A percentile compares a stretch with the other conserved stretches of the same genome.
phyloP scores from a whole-genome alignment of 257 asterid genomes.

The Plantago elongata region DNA sequence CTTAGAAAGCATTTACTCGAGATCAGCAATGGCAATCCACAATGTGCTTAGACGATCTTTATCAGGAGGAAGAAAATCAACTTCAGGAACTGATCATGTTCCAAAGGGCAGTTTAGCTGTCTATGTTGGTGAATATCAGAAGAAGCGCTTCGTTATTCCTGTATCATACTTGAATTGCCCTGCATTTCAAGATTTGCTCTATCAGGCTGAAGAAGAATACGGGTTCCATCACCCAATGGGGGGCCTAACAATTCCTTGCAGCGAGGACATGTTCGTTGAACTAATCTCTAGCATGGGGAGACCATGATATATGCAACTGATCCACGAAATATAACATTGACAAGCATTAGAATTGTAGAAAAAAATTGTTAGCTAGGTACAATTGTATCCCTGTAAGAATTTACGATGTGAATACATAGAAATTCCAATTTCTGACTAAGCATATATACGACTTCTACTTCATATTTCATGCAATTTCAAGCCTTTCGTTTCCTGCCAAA shows the following conservation, averaged over 20 bases:
- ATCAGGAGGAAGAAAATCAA: slow-evolving; percentile 23
- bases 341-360: background rate
- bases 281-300: slow-evolving; percentile 19
- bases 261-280: slow-evolving; percentile 19
- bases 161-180: slow-evolving; percentile 18
- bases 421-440: background rate
- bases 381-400: background rate
- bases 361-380: background rate
- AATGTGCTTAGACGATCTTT: slow-evolving; percentile 21
- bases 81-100: slow-evolving; percentile 11
- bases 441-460: too few relatives aligned
- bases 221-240: slow-evolving; percentile 30
- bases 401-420: background rate
- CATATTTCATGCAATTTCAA: too few relatives aligned
- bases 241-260: slow-evolving; percentile 27
- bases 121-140: slow-evolving; percentile 26
- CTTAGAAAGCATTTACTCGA: background rate
- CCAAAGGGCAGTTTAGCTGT: slow-evolving; percentile 35
- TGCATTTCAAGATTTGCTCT: slow-evolving; percentile 21
- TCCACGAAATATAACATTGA: background rate
- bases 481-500: too few relatives aligned
- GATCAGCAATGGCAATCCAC: slow-evolving; percentile 14
- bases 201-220: slow-evolving; percentile 21
- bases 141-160: slow-evolving; percentile 16
- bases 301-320: background rate